Conservation (phyloP, 208 protist species). For the Acanthamoeba quina region DNA sequence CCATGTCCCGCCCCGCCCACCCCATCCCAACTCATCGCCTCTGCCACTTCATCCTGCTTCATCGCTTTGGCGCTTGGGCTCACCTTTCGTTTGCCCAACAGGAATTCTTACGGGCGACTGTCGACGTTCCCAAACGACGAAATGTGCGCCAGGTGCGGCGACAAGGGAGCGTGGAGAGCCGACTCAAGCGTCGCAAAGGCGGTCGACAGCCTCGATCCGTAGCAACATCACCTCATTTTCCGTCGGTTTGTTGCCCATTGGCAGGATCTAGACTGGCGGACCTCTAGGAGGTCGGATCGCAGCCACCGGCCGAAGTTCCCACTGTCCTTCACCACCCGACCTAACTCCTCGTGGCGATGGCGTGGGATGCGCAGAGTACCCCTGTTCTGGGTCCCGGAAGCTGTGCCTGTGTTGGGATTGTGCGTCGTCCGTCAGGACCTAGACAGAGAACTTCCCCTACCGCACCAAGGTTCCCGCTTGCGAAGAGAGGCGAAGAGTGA, state of each 20-base stretch:
- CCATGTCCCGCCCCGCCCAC: background rate
- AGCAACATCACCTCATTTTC: background rate
- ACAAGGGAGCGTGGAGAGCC: too few species aligned
- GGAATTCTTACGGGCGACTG: background rate
- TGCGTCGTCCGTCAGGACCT: background rate
- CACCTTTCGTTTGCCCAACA: background rate
- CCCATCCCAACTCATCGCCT: background rate
- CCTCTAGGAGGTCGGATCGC: background rate
- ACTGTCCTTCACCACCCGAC: background rate
- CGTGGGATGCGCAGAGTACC: background rate
- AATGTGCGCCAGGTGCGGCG: background rate
- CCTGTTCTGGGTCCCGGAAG: background rate
- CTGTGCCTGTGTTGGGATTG: background rate
- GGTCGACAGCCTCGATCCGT: background rate
- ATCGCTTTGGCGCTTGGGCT: conserved; percentile 8
- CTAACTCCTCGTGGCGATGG: background rate
- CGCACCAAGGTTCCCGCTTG: too few species aligned
- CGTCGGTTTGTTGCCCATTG: background rate
- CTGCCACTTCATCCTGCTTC: background rate
- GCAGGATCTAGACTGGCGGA: background rate
- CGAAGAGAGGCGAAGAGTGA: too few species aligned
- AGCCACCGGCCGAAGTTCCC: background rate
- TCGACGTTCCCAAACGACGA: background rate
- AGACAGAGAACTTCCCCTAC: too few species aligned
- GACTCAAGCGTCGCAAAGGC: background rate